A percentile compares a stretch with the other conserved stretches of the same genome.
phyloP scores from a whole-genome alignment of 2,329 filamentous ascomycete species.

The Elsinoe australis region DNA sequence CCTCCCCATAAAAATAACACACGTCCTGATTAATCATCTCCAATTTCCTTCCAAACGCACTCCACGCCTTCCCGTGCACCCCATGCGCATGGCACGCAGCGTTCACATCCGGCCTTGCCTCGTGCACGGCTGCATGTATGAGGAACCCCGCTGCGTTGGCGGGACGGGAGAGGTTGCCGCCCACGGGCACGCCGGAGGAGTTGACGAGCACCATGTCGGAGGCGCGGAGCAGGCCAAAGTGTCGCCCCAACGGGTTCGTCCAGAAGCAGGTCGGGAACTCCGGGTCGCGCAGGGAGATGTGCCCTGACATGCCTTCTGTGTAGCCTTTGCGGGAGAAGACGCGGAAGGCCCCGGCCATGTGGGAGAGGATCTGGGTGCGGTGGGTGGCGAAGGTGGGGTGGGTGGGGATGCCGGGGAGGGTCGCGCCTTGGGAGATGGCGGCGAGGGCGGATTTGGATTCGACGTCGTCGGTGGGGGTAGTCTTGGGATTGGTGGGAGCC shows the following conservation, averaged over 20 bases:
- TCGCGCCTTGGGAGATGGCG: slow-evolving; percentile 40
- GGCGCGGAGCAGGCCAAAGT: slow-evolving; percentile 58
- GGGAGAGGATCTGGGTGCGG: slow-evolving; percentile 56
- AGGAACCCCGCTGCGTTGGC: slow-evolving; percentile 62
- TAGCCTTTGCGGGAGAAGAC: slow-evolving; percentile 59
- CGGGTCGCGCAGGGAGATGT: slow-evolving; percentile 61
- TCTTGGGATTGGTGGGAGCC: slow-evolving; percentile 18
- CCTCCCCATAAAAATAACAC: slow-evolving; percentile 54
- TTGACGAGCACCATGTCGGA: slow-evolving; percentile 62
- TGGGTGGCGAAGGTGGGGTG: slow-evolving; percentile 49
- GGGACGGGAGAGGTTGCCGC: slow-evolving; percentile 53
- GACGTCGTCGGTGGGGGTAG: slow-evolving; percentile 18
- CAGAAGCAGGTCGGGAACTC: slow-evolving; percentile 56
- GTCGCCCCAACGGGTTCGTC: slow-evolving; percentile 59
- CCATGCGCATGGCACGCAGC: slow-evolving; percentile 64
- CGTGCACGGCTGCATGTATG: slow-evolving; percentile 64
- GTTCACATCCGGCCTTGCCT: slow-evolving; percentile 56
- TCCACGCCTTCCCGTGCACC: slow-evolving; percentile 60
- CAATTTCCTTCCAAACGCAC: slow-evolving; percentile 54
- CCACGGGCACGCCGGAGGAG: slow-evolving; percentile 54
- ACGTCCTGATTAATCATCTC: slow-evolving; percentile 67
- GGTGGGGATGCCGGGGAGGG: slow-evolving; percentile 48
- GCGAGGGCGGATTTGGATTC: slow-evolving; percentile 29
- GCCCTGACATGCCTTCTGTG: slow-evolving; percentile 61
- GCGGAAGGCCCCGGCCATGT: slow-evolving; percentile 61